Conservation (phyloP, 2,329 filamentous ascomycete species). For the Penicillium sp. region DNA sequence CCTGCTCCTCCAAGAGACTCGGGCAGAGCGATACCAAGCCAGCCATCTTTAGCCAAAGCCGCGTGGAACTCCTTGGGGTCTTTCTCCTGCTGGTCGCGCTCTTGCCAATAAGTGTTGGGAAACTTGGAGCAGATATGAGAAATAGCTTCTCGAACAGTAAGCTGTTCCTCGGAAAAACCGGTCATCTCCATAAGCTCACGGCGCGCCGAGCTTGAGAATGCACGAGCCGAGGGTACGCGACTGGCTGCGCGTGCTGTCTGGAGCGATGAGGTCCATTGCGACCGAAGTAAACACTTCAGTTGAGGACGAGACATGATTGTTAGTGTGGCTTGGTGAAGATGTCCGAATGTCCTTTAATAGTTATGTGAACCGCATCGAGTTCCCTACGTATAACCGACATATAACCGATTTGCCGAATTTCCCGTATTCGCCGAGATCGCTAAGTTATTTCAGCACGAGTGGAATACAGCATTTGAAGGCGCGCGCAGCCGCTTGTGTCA, state of each 20-base stretch:
- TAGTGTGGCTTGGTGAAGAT: not conserved
- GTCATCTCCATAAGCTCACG: conserved; percentile 62
- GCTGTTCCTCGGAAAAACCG: conserved; percentile 66
- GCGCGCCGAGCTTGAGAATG: conserved; percentile 33
- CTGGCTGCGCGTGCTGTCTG: not conserved
- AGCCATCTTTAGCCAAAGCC: conserved; percentile 67
- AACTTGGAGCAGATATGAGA: conserved; percentile 64
- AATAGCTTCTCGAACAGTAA: conserved; percentile 67
- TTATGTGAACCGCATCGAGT: not conserved
- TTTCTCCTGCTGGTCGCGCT: conserved; percentile 62
- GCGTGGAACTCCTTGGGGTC: conserved; percentile 73
- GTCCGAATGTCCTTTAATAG: not conserved
- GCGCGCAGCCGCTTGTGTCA: not conserved
- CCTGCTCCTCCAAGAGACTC: conserved; percentile 69
- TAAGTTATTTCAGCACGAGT: not conserved
- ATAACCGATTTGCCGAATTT: conserved; percentile 19
- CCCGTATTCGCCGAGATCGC: conserved; percentile 64
- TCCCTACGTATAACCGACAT: not conserved
- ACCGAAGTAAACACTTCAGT: conserved; percentile 8
- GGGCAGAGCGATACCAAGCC: conserved; percentile 75
- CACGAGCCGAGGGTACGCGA: not conserved
- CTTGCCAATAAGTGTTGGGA: conserved; percentile 68
- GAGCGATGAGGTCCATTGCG: conserved; percentile 3
- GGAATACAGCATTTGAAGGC: not conserved
- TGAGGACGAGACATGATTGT: conserved; percentile 14